These are phyloP conservation scores for Alternaria metachromatica DNA, from an alignment of 2,329 filamentous ascomycete genomes.

Conservation along the genomic window DNA sequence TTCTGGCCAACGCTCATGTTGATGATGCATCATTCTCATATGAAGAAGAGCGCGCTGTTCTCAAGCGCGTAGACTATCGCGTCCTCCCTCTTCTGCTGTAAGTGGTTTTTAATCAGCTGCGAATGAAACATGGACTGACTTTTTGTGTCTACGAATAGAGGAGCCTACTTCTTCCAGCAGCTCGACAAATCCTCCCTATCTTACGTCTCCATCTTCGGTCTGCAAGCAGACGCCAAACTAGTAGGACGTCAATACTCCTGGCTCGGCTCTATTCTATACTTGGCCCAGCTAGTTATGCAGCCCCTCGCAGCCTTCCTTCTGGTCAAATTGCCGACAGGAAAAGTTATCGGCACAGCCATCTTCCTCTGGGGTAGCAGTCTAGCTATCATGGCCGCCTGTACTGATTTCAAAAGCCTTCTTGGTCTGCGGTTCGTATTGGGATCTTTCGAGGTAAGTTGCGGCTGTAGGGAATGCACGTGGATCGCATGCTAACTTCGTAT, in stretches of 20 bases:
- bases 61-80: constrained; percentile 57
- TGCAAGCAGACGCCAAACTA: constrained; percentile 57
- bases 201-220: constrained; percentile 59
- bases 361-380: constrained; percentile 62
- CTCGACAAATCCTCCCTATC: constrained; percentile 56
- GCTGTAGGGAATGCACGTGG: neutral
- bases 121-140: neutral
- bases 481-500: constrained; percentile 37
- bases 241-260: constrained; percentile 62
- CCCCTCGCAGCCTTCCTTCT: constrained; percentile 60
- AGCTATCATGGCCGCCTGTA: constrained; percentile 60
- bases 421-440: constrained; percentile 52
- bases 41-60: constrained; percentile 60
- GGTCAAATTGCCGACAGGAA: constrained; percentile 65
- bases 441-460: constrained; percentile 32
- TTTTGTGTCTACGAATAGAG: constrained; percentile 10
- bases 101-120: neutral
- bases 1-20: constrained; percentile 51
- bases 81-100: constrained; percentile 60
- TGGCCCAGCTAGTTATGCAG: constrained; percentile 62
- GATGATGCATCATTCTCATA: constrained; percentile 53
- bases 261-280: constrained; percentile 67
- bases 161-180: constrained; percentile 67
- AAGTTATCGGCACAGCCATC: constrained; percentile 60
- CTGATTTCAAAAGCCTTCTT: constrained; percentile 48